Conservation (phyloP, 1,284 basidiomycete genomes). For the Trichosporon sp. region DNA sequence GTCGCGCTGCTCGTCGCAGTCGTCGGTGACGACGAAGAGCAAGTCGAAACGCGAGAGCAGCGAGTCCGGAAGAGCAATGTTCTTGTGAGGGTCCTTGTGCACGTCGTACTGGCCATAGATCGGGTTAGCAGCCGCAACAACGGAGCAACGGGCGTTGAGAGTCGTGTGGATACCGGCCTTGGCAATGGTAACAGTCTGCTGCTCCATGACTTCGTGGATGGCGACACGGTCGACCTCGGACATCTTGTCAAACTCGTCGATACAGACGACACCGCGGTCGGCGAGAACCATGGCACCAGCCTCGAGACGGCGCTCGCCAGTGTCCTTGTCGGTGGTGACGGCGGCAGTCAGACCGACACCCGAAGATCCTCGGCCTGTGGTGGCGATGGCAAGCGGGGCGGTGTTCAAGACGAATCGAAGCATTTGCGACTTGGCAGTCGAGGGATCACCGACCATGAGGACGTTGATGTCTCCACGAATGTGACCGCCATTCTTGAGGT, state of each 20-base stretch:
- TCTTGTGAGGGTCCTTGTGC: slow-evolving; percentile 98
- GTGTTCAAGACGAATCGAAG: slow-evolving; percentile 95
- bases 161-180: slow-evolving; percentile 99
- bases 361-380: slow-evolving; percentile 94
- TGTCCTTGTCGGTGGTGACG: slow-evolving; percentile 97
- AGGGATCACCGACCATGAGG: slow-evolving; percentile 98
- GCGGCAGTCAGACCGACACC: slow-evolving; percentile 99
- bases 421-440: slow-evolving; percentile 96
- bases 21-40: slow-evolving; percentile 96
- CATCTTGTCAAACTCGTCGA: slow-evolving; percentile 99
- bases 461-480: slow-evolving; percentile 99
- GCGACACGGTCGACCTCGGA: slow-evolving; percentile 98
- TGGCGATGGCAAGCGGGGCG: slow-evolving; percentile 95
- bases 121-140: slow-evolving; percentile 97
- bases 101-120: slow-evolving; percentile 99
- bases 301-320: slow-evolving; percentile 88
- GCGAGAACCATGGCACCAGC: slow-evolving; percentile 99
- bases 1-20: slow-evolving; percentile 93
- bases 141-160: slow-evolving; percentile 95
- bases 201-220: slow-evolving; percentile 99
- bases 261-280: slow-evolving; percentile 98
- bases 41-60: slow-evolving; percentile 98
- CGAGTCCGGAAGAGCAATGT: slow-evolving; percentile 97
- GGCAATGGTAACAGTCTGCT: slow-evolving; percentile 98
- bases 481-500: slow-evolving; percentile 94